Evolutionary conservation across 805 yeast species (phyloP).

Genomic region (Wickerhamiella dianesei): DNA sequence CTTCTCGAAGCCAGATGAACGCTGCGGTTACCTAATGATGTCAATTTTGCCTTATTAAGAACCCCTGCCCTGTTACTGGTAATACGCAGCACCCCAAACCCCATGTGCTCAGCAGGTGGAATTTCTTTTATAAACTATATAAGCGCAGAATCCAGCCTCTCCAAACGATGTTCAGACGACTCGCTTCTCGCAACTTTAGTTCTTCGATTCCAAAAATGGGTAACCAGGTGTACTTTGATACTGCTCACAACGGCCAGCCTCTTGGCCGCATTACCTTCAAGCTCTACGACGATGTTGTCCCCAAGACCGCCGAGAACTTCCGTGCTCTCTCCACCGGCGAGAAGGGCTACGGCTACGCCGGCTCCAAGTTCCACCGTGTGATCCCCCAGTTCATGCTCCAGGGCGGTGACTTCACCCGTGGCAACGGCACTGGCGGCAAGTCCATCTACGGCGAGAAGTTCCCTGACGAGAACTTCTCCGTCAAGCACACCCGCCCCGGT

Average conservation of each 20-base stretch:
- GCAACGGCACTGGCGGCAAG: slow-evolving; percentile 86
- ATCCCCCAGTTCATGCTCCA: slow-evolving; percentile 95
- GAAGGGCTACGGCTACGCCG: slow-evolving; percentile 83
- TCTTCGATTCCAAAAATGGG: slow-evolving; percentile 22
- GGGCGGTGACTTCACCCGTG: slow-evolving; percentile 80
- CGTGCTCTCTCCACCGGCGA: slow-evolving; percentile 90
- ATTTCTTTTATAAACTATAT: neutral
- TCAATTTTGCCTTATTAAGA: neutral
- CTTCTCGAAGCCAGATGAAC: neutral
- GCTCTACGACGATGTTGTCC: slow-evolving; percentile 79
- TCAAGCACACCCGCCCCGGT: slow-evolving; percentile 69
- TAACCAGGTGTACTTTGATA: slow-evolving; percentile 60
- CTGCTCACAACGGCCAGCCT: slow-evolving; percentile 64
- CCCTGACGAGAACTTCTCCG: slow-evolving; percentile 61
- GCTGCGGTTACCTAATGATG: neutral
- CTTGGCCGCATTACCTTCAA: slow-evolving; percentile 78
- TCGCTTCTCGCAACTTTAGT: slow-evolving; percentile 11
- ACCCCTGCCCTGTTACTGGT: neutral
- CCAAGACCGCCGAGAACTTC: slow-evolving; percentile 94
- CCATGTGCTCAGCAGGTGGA: neutral
- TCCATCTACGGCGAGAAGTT: slow-evolving; percentile 67
- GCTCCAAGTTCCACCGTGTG: slow-evolving; percentile 89
- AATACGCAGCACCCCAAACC: neutral
- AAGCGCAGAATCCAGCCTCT: neutral
- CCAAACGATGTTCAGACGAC: neutral